A percentile compares a stretch with the other conserved stretches of the same genome.
Conservation (phyloP, 192 early-diverging fungal species). For the Chytriomyces confervae region DNA sequence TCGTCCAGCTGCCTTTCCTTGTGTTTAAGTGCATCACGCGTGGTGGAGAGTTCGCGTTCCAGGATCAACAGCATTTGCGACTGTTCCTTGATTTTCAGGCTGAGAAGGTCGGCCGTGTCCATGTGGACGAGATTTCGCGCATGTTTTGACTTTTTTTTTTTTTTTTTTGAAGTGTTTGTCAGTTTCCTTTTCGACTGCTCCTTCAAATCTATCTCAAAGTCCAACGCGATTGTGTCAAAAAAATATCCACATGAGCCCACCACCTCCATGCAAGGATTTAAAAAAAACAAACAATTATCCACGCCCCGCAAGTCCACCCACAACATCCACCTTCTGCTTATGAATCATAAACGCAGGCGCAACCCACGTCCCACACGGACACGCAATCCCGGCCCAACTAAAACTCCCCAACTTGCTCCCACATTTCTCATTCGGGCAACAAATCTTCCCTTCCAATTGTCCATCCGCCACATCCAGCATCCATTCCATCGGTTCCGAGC, state of each 20-base stretch:
- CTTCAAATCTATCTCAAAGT: no score
- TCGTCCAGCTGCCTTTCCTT: conserved; percentile 18
- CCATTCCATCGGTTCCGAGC: conserved; percentile 35
- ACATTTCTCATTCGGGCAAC: conserved; percentile 11
- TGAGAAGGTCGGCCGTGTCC: conserved; percentile 25
- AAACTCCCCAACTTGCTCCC: conserved; percentile 24
- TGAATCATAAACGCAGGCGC: conserved; percentile 31
- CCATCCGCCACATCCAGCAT: conserved; percentile 28
- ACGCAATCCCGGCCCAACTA: conserved; percentile 20
- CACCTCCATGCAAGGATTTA: no score
- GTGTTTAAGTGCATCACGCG: not conserved
- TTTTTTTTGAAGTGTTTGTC: no score
- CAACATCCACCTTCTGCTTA: conserved; percentile 31
- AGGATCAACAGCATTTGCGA: conserved; percentile 11
- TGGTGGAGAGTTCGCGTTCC: conserved; percentile 11
- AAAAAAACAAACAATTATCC: no score
- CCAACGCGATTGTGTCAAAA: no score
- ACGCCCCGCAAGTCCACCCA: not conserved
- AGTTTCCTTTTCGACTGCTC: no score
- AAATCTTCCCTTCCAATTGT: conserved; percentile 21
- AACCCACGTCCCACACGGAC: conserved; percentile 32
- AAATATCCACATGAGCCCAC: no score
- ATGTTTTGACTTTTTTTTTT: not conserved
- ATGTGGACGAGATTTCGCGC: conserved; percentile 12
- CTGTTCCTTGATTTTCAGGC: conserved; percentile 24